Percentiles rank a stretch among this genome's conserved stretches.
phyloP scores from a whole-genome alignment of 2,329 filamentous ascomycete genomes.

The Sporothrix variecibatus region DNA sequence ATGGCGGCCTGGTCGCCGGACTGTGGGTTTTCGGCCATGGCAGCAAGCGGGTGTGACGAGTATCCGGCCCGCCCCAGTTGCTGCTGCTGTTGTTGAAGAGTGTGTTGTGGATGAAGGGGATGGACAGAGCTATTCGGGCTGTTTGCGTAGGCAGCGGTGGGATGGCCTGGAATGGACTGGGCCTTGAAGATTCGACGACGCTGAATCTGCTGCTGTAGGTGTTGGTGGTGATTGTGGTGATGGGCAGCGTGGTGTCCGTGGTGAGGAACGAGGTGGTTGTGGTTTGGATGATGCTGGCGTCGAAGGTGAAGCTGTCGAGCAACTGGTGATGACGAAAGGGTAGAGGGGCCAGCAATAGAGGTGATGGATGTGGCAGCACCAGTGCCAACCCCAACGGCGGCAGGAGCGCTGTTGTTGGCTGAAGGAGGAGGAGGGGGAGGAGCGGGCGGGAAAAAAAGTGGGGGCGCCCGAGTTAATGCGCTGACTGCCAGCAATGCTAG shows the following conservation, averaged over 20 bases:
- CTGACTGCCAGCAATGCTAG: not conserved
- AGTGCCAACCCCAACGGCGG: slow-evolving; percentile 5
- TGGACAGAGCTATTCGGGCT: not conserved
- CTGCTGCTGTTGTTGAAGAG: slow-evolving; percentile 7
- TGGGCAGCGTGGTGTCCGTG: slow-evolving; percentile 27
- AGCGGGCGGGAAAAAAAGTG: slow-evolving; percentile 19
- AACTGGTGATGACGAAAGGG: slow-evolving; percentile 14
- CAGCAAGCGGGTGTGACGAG: not conserved
- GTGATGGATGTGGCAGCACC: not conserved
- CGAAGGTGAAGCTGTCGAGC: slow-evolving; percentile 14
- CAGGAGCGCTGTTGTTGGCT: slow-evolving; percentile 8
- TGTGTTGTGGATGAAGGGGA: not conserved
- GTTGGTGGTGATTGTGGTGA: slow-evolving; percentile 29
- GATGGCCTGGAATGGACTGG: slow-evolving; percentile 9
- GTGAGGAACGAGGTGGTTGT: slow-evolving; percentile 1
- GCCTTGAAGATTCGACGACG: slow-evolving; percentile 16
- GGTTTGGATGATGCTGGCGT: slow-evolving; percentile 16
- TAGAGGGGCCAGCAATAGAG: not conserved
- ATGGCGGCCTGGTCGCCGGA: slow-evolving; percentile 27
- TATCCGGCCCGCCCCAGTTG: slow-evolving; percentile 9
- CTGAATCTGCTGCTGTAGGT: slow-evolving; percentile 27
- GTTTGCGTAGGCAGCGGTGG: not conserved
- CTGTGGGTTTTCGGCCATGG: slow-evolving; percentile 21
- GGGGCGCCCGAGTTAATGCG: not conserved
- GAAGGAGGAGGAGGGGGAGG: not conserved